Evolutionary conservation across 2,329 filamentous ascomycete species (phyloP).

Genomic region (Xylaria arbuscula): DNA sequence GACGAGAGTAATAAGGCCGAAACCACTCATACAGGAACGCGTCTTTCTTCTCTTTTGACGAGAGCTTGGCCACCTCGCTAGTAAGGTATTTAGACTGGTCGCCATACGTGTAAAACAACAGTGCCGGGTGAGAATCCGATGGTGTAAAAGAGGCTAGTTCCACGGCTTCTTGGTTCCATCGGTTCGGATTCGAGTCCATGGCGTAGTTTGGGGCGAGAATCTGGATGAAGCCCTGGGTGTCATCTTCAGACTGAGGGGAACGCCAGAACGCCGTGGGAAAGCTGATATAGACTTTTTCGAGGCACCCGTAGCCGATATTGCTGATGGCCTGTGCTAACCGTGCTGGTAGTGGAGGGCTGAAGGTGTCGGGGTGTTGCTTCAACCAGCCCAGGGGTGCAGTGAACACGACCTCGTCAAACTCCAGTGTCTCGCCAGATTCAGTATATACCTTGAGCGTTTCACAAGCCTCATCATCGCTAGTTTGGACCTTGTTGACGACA

Average conservation of each 20-base stretch:
- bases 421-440: constrained; percentile 56
- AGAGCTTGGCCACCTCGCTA: constrained; percentile 55
- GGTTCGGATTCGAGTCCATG: constrained; percentile 65
- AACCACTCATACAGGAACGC: constrained; percentile 74
- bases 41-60: constrained; percentile 60
- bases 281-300: constrained; percentile 78
- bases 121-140: constrained; percentile 75
- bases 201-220: constrained; percentile 80
- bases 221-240: constrained; percentile 75
- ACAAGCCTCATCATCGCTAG: constrained; percentile 46
- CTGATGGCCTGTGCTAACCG: constrained; percentile 69
- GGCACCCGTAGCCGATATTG: constrained; percentile 74
- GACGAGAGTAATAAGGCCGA: constrained; percentile 78
- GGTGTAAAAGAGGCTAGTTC: constrained; percentile 76
- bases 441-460: constrained; percentile 58
- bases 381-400: constrained; percentile 77
- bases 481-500: constrained; percentile 58
- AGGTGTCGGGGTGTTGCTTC: constrained; percentile 67
- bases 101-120: constrained; percentile 85
- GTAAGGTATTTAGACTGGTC: constrained; percentile 68
- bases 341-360: constrained; percentile 69
- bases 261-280: constrained; percentile 84
- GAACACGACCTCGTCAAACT: constrained; percentile 75
- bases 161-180: constrained; percentile 81
- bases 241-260: constrained; percentile 52